These are phyloP conservation scores for Fusarium burgessii DNA, from an alignment of 2,329 filamentous ascomycete genomes.

Conservation along the genomic window DNA sequence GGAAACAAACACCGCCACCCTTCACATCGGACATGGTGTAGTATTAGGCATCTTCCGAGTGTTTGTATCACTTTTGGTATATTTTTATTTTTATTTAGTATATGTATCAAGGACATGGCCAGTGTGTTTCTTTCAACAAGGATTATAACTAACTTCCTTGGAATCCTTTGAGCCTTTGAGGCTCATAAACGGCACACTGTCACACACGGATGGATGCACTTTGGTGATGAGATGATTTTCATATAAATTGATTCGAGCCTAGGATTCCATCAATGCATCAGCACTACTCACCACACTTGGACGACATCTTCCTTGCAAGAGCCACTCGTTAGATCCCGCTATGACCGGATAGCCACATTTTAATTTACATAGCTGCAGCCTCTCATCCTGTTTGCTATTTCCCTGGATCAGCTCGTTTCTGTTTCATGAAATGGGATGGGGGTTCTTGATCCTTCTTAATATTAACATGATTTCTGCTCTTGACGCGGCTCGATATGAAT, in stretches of 20 bases:
- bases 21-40: background rate
- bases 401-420: constrained; percentile 30
- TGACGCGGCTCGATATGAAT: background rate
- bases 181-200: background rate
- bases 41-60: constrained; percentile 9
- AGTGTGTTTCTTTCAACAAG: constrained; percentile 19
- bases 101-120: background rate
- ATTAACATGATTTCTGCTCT: background rate
- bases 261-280: constrained; percentile 28
- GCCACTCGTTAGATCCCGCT: constrained; percentile 12
- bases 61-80: constrained; percentile 4
- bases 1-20: constrained; percentile 30
- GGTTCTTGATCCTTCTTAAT: constrained; percentile 14
- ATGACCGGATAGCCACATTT: constrained; percentile 15
- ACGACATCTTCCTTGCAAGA: background rate
- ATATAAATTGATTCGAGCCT: constrained; percentile 28
- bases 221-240: constrained; percentile 14
- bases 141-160: constrained; percentile 2
- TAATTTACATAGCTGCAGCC: constrained; percentile 13
- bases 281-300: constrained; percentile 3
- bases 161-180: background rate
- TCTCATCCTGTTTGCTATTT: constrained; percentile 20
- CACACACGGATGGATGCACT: background rate
- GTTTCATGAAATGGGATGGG: constrained; percentile 36
- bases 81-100: constrained; percentile 16